Evolutionary conservation across 331 rosid species (phyloP).

Genomic region (Acacia concinna): DNA sequence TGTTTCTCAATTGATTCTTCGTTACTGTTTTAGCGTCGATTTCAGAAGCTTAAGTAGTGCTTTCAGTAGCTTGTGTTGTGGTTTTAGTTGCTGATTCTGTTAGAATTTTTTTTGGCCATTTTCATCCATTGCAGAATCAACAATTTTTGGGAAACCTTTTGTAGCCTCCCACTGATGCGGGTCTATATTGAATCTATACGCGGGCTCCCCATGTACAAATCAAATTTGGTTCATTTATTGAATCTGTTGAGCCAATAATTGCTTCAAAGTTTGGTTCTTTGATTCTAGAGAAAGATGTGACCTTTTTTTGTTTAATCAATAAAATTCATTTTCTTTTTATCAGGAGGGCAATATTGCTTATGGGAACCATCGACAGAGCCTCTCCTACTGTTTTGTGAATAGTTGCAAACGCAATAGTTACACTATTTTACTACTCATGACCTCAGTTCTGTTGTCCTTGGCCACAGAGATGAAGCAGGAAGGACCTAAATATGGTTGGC

Average conservation of each 20-base stretch:
- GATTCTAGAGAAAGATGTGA: not conserved
- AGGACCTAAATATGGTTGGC: conserved; percentile 66
- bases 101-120: not conserved
- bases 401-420: conserved; percentile 36
- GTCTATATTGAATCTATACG: not conserved
- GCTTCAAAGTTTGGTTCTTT: not conserved
- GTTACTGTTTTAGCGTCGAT: not conserved
- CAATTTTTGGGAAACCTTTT: not conserved
- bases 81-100: not conserved
- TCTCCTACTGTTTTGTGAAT: conserved; percentile 26
- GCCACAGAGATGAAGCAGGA: conserved; percentile 40
- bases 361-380: conserved; percentile 24
- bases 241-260: not conserved
- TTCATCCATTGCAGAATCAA: not conserved
- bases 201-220: not conserved
- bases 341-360: not conserved
- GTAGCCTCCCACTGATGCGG: not conserved
- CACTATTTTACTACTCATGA: conserved; percentile 34
- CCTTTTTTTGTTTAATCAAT: too few relatives aligned
- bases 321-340: not conserved
- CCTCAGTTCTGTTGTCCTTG: conserved; percentile 46
- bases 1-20: not conserved
- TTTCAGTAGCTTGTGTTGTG: not conserved
- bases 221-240: not conserved
- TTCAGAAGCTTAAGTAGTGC: not conserved